Evolutionary conservation across 2,329 filamentous ascomycete genomes (phyloP).

Genomic region (Pezicula carpinea): DNA sequence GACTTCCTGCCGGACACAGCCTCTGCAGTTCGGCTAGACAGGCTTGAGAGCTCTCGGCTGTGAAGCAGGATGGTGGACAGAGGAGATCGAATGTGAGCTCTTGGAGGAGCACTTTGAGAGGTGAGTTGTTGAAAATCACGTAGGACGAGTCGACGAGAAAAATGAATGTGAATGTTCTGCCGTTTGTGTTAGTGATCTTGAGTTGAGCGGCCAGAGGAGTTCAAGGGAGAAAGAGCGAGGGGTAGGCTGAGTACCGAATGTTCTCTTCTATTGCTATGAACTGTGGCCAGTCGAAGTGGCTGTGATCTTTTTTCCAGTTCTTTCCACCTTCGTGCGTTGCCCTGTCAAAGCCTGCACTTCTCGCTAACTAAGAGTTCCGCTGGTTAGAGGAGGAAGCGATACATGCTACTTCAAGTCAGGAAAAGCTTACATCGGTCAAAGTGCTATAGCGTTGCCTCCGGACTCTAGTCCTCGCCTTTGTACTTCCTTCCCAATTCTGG

Average conservation of each 20-base stretch:
- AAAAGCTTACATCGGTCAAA: not conserved
- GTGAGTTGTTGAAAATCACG: slow-evolving; percentile 1
- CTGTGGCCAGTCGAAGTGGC: not conserved
- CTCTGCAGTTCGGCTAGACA: not conserved
- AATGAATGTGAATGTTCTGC: not conserved
- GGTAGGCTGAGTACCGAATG: not conserved
- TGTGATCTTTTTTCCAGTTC: not conserved
- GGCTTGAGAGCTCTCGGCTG: not conserved
- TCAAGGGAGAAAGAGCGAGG: not conserved
- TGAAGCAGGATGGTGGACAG: not conserved
- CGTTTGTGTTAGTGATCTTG: not conserved
- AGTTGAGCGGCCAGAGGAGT: not conserved
- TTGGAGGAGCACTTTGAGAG: not conserved
- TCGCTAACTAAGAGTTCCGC: not conserved
- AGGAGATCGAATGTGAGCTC: not conserved
- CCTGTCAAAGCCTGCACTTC: not conserved
- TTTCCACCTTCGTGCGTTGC: not conserved
- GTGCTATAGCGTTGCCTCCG: not conserved
- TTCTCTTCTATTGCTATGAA: slow-evolving; percentile 1
- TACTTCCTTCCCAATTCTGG: slow-evolving; percentile 4
- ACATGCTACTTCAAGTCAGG: not conserved
- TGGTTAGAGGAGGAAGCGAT: not conserved
- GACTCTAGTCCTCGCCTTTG: not conserved
- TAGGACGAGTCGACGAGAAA: slow-evolving; percentile 1
- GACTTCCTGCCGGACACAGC: not conserved